Conservation (phyloP, 208 protist genomes). For the Trypanosoma scelopori region DNA sequence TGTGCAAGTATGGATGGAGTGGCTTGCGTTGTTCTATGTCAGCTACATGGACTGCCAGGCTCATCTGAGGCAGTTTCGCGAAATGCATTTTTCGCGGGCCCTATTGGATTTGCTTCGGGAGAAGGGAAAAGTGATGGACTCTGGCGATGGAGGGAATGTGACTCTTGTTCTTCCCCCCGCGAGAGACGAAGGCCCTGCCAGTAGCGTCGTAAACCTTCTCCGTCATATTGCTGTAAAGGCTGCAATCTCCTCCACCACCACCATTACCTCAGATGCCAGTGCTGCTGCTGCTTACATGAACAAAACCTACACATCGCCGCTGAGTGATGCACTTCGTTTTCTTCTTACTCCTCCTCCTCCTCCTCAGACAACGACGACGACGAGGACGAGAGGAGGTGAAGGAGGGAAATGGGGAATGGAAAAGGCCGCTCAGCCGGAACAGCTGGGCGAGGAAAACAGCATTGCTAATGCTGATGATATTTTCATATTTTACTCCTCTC, state of each 20-base stretch:
- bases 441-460: background rate
- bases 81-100: background rate
- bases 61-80: background rate
- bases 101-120: background rate
- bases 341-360: background rate
- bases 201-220: too few species aligned
- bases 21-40: conserved; percentile 6
- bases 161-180: background rate
- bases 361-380: background rate
- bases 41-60: conserved; percentile 11
- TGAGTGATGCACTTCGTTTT: conserved; percentile 7
- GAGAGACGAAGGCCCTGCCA: background rate
- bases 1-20: background rate
- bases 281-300: background rate
- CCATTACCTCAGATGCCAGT: too few species aligned
- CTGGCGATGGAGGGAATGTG: background rate
- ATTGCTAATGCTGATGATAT: background rate
- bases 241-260: too few species aligned
- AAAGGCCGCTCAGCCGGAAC: background rate
- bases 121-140: background rate
- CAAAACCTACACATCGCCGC: background rate
- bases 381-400: background rate
- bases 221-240: too few species aligned
- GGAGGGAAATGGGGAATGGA: background rate
- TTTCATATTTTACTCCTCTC: conserved; percentile 18